Conservation (phyloP, 257 asterid genomes). For the Eucommia ulmoides region DNA sequence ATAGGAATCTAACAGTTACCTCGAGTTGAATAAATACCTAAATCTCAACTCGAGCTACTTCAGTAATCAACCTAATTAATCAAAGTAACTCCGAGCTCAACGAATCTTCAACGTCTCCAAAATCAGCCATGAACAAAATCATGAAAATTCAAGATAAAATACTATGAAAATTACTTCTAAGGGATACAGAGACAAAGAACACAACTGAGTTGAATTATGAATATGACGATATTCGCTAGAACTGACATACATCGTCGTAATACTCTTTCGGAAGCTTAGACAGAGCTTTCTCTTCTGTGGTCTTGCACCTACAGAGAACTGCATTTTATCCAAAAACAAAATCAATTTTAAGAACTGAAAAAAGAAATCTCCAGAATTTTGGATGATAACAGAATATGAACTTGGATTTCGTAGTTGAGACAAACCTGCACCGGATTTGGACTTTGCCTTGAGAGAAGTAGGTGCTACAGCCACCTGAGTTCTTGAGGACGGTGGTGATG, state of each 20-base stretch:
- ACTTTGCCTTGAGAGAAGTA: conserved; percentile 24
- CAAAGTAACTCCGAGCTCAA: too few species aligned
- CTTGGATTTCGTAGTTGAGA: neutral
- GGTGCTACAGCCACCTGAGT: conserved; percentile 13
- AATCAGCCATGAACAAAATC: neutral
- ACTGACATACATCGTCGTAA: conserved; percentile 63
- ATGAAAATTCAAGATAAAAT: neutral
- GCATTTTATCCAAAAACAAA: conserved; percentile 9
- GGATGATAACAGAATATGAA: neutral
- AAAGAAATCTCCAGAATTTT: conserved; percentile 1
- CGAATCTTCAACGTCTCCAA: neutral
- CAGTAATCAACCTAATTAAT: too few species aligned
- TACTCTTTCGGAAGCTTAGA: conserved; percentile 68
- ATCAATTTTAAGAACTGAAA: neutral
- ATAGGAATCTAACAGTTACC: too few species aligned
- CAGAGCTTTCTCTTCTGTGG: conserved; percentile 41
- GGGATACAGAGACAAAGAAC: neutral
- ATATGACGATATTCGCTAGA: too few species aligned
- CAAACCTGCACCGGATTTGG: conserved; percentile 14
- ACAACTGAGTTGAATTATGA: neutral
- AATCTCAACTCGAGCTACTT: too few species aligned
- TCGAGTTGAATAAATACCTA: too few species aligned
- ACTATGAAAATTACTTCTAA: neutral
- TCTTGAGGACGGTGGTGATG: conserved; percentile 10
- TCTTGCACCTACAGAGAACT: conserved; percentile 44